phyloP scores from a whole-genome alignment of 768 basidiomycete species.

The Asterophora parasitica region DNA sequence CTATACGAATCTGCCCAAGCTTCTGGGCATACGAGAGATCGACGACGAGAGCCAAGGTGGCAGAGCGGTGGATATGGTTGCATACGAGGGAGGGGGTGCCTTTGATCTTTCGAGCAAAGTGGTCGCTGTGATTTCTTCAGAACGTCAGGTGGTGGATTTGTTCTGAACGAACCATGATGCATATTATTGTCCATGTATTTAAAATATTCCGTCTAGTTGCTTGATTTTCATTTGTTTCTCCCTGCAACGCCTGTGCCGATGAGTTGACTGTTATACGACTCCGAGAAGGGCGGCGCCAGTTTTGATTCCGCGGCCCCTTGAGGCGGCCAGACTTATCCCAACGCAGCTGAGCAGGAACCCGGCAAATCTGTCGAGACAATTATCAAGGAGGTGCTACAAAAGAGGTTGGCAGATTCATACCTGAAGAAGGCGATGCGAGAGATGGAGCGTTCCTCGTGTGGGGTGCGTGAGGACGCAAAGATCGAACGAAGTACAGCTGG shows the following conservation, averaged over 20 bases:
- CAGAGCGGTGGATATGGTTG: slow-evolving; percentile 51
- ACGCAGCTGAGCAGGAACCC: slow-evolving; percentile 82
- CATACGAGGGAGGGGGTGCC: slow-evolving; percentile 52
- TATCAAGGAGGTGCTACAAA: not conserved
- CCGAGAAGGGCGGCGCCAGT: slow-evolving; percentile 64
- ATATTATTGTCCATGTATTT: slow-evolving; percentile 5
- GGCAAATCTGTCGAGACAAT: slow-evolving; percentile 50
- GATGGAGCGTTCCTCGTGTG: slow-evolving; percentile 77
- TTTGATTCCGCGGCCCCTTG: slow-evolving; percentile 64
- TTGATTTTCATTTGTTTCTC: slow-evolving; percentile 22
- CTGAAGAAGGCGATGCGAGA: slow-evolving; percentile 86
- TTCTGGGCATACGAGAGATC: slow-evolving; percentile 33
- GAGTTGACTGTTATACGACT: slow-evolving; percentile 34
- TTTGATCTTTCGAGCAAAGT: slow-evolving; percentile 53
- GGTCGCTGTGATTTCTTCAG: slow-evolving; percentile 51
- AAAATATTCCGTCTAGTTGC: slow-evolving; percentile 23
- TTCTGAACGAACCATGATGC: slow-evolving; percentile 23
- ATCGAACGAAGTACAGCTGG: slow-evolving; percentile 79
- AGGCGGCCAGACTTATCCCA: slow-evolving; percentile 71
- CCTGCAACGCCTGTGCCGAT: slow-evolving; percentile 14
- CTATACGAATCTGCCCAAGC: slow-evolving; percentile 40
- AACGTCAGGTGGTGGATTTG: slow-evolving; percentile 48
- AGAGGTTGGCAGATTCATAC: slow-evolving; percentile 29
- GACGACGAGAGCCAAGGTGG: slow-evolving; percentile 26
- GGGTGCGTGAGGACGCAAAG: slow-evolving; percentile 80